Base-by-base conservation (phyloP, 306 rosid species). In the Dalbergia cultrata region DNA sequence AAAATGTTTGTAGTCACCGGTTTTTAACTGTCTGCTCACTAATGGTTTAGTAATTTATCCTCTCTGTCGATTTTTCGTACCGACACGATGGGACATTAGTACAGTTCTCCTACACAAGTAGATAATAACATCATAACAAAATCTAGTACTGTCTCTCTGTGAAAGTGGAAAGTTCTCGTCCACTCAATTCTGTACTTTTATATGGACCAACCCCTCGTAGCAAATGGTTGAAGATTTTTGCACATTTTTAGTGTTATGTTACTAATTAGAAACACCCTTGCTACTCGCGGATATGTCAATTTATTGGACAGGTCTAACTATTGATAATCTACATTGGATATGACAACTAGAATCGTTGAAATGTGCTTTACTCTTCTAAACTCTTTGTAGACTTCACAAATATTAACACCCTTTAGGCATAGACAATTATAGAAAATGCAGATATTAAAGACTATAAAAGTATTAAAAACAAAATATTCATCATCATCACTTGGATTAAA, bases 151-250 rank as follows among this genome's bases (percentile, higher is more conserved):
- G 21, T 3, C 54, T 19, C 47, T 21, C n/a, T 4, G 18, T 52
- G 71, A 75, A 5, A 50, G 18, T 50, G 57, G 14, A n/a, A 62
- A 52, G 53, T 31, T 13, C 1, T 8, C 10, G 50, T 22, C 78
- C 12, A 60, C 63, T 18, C 19, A 62, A 33, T 49, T 63, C 17
- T n/a, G 62, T 75, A 62, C 79, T 45, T 61, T 62, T 26, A 26
- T 26, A 33, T 59, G 69, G 31, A 13, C 59, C 13, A 22, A 44
- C 35, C 60, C 59, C 35, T 74, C 43, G 2, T 3, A 10, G 16
- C 53, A 47, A 7, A 9, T 43, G 11, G 53, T 47, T 0, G 0
- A 54, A 54, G 60, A 18, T 54, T 54, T 18, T n/a, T 54, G 22
- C 22, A 17, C 10, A 17, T 6, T 54, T 26, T 26, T 26, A 26